A percentile compares a stretch with the other conserved stretches of the same genome.
These are phyloP conservation scores for Aquanectria penicillioides DNA, from an alignment of 2,329 filamentous ascomycete genomes.

Conservation along the genomic window DNA sequence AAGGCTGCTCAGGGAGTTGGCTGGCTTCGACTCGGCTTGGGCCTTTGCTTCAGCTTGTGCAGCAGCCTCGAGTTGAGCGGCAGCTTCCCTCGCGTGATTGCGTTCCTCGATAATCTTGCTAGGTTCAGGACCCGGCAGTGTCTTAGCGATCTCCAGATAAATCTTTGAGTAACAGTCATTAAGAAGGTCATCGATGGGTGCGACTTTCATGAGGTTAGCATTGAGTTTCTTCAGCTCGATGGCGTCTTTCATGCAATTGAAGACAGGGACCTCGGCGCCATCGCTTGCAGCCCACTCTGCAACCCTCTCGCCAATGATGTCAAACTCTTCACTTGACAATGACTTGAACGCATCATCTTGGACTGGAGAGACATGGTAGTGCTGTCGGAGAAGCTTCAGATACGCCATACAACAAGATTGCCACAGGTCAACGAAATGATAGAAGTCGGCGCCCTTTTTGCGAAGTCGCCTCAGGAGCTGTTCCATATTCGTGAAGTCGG, in stretches of 20 bases:
- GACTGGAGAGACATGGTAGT: conserved; percentile 56
- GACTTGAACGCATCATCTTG: conserved; percentile 67
- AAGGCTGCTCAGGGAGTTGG: conserved; percentile 52
- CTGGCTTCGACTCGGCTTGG: conserved; percentile 47
- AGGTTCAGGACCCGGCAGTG: conserved; percentile 62
- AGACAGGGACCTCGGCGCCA: conserved; percentile 51
- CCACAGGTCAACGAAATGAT: conserved; percentile 70
- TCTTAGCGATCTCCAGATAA: conserved; percentile 73
- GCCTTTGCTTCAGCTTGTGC: conserved; percentile 48
- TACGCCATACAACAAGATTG: conserved; percentile 65
- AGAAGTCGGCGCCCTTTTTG: conserved; percentile 81
- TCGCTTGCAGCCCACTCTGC: conserved; percentile 62
- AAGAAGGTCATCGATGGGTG: conserved; percentile 91
- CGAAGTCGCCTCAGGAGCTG: conserved; percentile 81
- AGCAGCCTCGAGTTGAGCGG: conserved; percentile 48
- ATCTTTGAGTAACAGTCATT: conserved; percentile 87
- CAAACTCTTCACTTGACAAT: conserved; percentile 65
- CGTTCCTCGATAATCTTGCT: conserved; percentile 58
- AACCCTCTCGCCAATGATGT: conserved; percentile 64
- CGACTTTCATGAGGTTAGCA: conserved; percentile 84
- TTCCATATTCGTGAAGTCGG: conserved; percentile 81
- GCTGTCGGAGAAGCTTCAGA: conserved; percentile 61
- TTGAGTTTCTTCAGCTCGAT: conserved; percentile 78
- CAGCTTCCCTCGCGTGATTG: conserved; percentile 53
- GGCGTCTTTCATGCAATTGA: conserved; percentile 66